These are phyloP conservation scores for Eimeria praecox DNA, from an alignment of 169 alveolate species.

Conservation along the genomic window DNA sequence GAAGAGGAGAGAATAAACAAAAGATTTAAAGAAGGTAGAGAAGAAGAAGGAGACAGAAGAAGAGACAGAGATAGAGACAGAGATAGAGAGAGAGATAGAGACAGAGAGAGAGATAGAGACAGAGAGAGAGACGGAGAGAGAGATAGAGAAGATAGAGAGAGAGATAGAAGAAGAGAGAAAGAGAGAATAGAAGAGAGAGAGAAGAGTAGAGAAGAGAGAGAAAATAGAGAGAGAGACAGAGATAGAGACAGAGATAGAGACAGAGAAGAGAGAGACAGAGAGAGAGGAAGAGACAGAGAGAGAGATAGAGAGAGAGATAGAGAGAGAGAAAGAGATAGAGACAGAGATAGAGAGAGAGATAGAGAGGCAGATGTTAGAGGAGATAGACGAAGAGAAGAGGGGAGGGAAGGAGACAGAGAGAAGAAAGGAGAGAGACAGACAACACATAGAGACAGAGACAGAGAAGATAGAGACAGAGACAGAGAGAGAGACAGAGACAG, in stretches of 20 bases:
- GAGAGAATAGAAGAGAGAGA: neutral
- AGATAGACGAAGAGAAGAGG: neutral
- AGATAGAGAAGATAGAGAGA: neutral
- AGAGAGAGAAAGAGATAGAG: neutral
- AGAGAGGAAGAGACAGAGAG: conserved; percentile 17
- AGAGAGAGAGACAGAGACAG: neutral
- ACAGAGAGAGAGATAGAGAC: neutral
- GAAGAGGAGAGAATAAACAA: neutral
- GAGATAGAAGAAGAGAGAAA: neutral
- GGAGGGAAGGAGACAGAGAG: neutral
- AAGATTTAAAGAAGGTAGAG: neutral
- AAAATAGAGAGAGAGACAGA: neutral
- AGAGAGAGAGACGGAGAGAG: neutral
- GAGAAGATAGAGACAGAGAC: neutral
- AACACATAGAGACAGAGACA: neutral
- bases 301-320: neutral
- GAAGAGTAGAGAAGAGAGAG: neutral
- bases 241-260: neutral
- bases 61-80: neutral
- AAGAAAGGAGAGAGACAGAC: neutral
- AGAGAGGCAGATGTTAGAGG: conserved; percentile 7
- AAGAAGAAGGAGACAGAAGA: neutral
- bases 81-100: neutral
- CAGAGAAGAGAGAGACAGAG: neutral
- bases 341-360: neutral